phyloP scores from a whole-genome alignment of 1,139 yeast genomes.

The Saccharomycopsis hybrid region DNA sequence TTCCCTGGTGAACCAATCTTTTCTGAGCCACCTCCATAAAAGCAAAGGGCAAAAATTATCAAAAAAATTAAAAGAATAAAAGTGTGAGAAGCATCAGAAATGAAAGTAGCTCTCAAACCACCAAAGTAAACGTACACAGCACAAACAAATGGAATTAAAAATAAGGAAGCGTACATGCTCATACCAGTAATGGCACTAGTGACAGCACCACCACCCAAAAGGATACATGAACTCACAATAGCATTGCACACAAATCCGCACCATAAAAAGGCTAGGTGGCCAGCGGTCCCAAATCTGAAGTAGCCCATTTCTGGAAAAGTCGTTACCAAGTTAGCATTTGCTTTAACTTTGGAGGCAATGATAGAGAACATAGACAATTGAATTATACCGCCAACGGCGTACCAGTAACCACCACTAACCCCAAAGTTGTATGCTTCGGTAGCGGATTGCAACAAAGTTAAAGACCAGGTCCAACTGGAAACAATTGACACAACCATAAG shows the following conservation, averaged over 20 bases:
- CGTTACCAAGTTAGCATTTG: slow-evolving; percentile 35
- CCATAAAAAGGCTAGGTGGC: slow-evolving; percentile 34
- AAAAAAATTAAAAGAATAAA: slow-evolving; percentile 36
- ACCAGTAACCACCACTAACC: slow-evolving; percentile 32
- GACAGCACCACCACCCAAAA: slow-evolving; percentile 37
- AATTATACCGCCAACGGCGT: slow-evolving; percentile 33
- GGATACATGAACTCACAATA: slow-evolving; percentile 34
- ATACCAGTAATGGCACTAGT: slow-evolving; percentile 35
- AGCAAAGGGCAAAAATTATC: slow-evolving; percentile 37
- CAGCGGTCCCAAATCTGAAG: slow-evolving; percentile 34
- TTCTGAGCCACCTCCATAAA: slow-evolving; percentile 34
- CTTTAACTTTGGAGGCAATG: slow-evolving; percentile 35
- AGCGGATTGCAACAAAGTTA: slow-evolving; percentile 33
- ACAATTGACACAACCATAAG: slow-evolving; percentile 33
- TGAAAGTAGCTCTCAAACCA: slow-evolving; percentile 41
- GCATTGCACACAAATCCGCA: slow-evolving; percentile 37
- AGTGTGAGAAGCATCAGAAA: slow-evolving; percentile 43
- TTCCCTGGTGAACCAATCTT: slow-evolving; percentile 41
- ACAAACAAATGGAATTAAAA: slow-evolving; percentile 35
- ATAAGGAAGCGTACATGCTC: slow-evolving; percentile 33
- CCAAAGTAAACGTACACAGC: slow-evolving; percentile 41
- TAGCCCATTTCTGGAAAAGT: slow-evolving; percentile 38
- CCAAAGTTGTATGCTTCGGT: slow-evolving; percentile 28
- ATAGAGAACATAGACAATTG: slow-evolving; percentile 36
- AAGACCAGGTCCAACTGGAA: slow-evolving; percentile 36